Percentiles rank a stretch among this genome's conserved stretches.
phyloP scores from a whole-genome alignment of 78 protist species.

The Dictyostelium firmibasis region DNA sequence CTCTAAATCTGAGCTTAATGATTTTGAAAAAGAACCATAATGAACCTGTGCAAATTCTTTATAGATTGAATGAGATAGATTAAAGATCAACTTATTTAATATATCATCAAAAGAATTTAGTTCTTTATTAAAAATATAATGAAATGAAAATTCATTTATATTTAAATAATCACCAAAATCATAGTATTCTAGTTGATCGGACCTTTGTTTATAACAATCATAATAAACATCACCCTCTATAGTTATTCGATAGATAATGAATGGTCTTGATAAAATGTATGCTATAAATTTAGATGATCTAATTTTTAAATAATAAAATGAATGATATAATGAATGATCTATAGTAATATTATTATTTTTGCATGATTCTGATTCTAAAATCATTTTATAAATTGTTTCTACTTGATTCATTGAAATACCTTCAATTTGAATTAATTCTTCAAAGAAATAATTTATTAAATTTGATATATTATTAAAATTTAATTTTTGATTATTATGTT shows the following conservation, averaged over 20 bases:
- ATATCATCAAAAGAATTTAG: not conserved
- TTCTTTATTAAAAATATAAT: not conserved
- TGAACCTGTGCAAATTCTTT: not conserved
- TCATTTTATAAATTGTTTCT: not conserved
- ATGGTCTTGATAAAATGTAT: not conserved
- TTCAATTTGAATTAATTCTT: not conserved
- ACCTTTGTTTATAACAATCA: not conserved
- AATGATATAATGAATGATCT: not conserved
- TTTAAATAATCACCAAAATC: not conserved
- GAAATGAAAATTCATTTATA: not conserved
- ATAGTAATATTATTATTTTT: not conserved
- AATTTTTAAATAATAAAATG: not conserved
- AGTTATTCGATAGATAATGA: not conserved
- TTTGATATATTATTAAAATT: too few species aligned
- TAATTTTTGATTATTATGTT: too few species aligned
- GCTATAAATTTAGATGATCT: not conserved
- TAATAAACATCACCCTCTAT: not conserved
- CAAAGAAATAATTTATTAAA: not conserved
- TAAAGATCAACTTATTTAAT: not conserved
- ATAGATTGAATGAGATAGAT: not conserved
- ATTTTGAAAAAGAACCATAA: not conserved
- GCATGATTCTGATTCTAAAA: not conserved
- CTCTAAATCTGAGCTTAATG: not conserved
- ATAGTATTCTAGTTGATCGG: not conserved
- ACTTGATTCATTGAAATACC: not conserved